Evolutionary conservation across 106 monocot species (phyloP).

Genomic region (Dendrobium chrysotoxum): DNA sequence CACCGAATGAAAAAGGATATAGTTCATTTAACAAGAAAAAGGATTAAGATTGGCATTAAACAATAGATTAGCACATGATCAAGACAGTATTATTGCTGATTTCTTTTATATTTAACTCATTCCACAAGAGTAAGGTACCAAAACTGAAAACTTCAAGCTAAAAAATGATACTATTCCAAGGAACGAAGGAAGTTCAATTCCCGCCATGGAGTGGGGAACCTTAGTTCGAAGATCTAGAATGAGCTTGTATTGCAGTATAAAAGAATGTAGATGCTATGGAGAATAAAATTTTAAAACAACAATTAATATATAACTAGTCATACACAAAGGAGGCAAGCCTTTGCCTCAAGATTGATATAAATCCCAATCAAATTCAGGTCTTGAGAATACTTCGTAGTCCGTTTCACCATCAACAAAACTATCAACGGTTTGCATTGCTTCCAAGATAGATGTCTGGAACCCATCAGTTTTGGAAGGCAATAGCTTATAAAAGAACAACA

Average conservation of each 20-base stretch:
- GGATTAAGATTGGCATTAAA: not conserved
- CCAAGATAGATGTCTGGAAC: constrained; percentile 78
- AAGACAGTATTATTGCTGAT: not conserved
- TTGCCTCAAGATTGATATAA: constrained; percentile 54
- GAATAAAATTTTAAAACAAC: not conserved
- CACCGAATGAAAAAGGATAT: not conserved
- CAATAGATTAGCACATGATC: not conserved
- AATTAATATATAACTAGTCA: constrained; percentile 10
- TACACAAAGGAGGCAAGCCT: constrained; percentile 15
- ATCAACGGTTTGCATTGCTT: constrained; percentile 83
- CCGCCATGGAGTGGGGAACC: not conserved
- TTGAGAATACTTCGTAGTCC: constrained; percentile 94
- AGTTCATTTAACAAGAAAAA: not conserved
- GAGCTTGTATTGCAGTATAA: constrained; percentile 2
- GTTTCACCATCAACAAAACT: constrained; percentile 92
- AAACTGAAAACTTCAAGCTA: not conserved
- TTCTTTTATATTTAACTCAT: not conserved
- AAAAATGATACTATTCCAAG: not conserved
- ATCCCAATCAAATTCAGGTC: constrained; percentile 86
- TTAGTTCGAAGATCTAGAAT: not conserved
- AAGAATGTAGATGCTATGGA: constrained; percentile 15
- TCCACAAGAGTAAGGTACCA: not conserved
- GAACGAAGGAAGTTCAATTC: not conserved
- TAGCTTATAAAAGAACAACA: constrained; percentile 75
- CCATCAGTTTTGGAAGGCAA: constrained; percentile 55